A percentile compares a stretch with the other conserved stretches of the same genome.
phyloP scores from a whole-genome alignment of 1,139 yeast genomes.

The Kodamaea fungicola region DNA sequence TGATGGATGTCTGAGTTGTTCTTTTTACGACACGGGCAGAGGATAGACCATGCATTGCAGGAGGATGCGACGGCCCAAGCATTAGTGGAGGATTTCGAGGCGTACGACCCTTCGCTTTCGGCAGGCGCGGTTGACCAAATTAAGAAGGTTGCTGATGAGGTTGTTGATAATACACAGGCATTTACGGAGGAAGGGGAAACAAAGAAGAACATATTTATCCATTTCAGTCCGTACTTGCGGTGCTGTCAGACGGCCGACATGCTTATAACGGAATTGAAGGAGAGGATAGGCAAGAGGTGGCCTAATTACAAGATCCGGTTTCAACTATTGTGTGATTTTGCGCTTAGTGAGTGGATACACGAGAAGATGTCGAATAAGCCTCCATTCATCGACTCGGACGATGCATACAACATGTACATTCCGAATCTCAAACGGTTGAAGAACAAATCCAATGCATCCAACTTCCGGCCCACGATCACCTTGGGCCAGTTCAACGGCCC shows the following conservation, averaged over 20 bases:
- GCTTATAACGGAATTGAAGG: conserved; percentile 29
- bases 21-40: conserved; percentile 45
- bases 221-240: conserved; percentile 44
- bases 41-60: conserved; percentile 39
- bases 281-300: conserved; percentile 18
- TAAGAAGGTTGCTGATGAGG: conserved; percentile 27
- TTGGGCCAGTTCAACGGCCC: conserved; percentile 49
- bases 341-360: conserved; percentile 48
- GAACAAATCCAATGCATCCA: conserved; percentile 36
- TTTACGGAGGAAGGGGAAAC: conserved; percentile 17
- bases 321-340: conserved; percentile 46
- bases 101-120: conserved; percentile 42
- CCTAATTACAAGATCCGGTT: conserved; percentile 36
- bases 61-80: conserved; percentile 27
- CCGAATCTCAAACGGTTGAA: conserved; percentile 39
- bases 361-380: conserved; percentile 45
- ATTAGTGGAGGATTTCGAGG: conserved; percentile 26
- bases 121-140: conserved; percentile 28
- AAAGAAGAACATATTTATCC: conserved; percentile 39
- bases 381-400: conserved; percentile 43
- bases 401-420: conserved; percentile 48
- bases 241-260: conserved; percentile 47
- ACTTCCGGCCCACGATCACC: conserved; percentile 45
- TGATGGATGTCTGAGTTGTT: conserved; percentile 35
- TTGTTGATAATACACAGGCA: conserved; percentile 23